A percentile compares a stretch with the other conserved stretches of the same genome.
These are phyloP conservation scores for Croton setiger DNA, from an alignment of 441 rosid genomes.

Conservation along the genomic window DNA sequence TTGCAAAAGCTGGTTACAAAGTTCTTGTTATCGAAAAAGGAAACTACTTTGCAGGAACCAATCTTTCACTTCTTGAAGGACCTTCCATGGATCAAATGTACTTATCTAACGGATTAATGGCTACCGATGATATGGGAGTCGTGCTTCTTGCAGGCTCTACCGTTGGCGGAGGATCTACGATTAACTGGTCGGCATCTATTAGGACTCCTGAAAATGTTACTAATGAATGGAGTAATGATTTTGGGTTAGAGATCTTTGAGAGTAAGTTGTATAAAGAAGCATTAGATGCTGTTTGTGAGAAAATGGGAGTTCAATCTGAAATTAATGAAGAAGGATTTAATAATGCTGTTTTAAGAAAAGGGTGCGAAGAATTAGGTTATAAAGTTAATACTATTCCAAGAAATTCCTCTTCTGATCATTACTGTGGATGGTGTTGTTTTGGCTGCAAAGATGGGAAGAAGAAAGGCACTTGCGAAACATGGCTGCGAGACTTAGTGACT, in stretches of 20 bases:
- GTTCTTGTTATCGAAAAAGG: conserved; percentile 82
- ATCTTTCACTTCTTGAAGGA: conserved; percentile 72
- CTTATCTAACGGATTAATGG: conserved; percentile 48
- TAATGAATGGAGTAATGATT: conserved; percentile 53
- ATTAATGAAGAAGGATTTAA: conserved; percentile 60
- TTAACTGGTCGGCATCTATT: conserved; percentile 85
- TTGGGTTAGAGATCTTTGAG: conserved; percentile 50
- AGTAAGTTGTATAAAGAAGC: conserved; percentile 61
- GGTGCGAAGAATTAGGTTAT: conserved; percentile 67
- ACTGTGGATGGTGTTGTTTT: conserved; percentile 78
- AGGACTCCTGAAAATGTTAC: conserved; percentile 66
- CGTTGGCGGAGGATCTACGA: conserved; percentile 79
- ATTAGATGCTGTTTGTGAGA: conserved; percentile 57
- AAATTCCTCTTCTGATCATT: conserved; percentile 60
- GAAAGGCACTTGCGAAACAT: conserved; percentile 71
- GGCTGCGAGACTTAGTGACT: conserved; percentile 70
- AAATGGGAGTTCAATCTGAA: conserved; percentile 75
- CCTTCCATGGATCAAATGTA: conserved; percentile 76
- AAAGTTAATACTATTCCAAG: conserved; percentile 54
- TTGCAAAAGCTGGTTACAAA: conserved; percentile 71
- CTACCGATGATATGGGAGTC: conserved; percentile 54
- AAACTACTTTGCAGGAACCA: conserved; percentile 57
- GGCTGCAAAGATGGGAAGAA: conserved; percentile 85
- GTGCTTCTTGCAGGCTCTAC: conserved; percentile 72
- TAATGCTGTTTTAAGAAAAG: conserved; percentile 62